Conservation (phyloP, 2,329 filamentous ascomycete genomes). For the Cordyceps javanica region DNA sequence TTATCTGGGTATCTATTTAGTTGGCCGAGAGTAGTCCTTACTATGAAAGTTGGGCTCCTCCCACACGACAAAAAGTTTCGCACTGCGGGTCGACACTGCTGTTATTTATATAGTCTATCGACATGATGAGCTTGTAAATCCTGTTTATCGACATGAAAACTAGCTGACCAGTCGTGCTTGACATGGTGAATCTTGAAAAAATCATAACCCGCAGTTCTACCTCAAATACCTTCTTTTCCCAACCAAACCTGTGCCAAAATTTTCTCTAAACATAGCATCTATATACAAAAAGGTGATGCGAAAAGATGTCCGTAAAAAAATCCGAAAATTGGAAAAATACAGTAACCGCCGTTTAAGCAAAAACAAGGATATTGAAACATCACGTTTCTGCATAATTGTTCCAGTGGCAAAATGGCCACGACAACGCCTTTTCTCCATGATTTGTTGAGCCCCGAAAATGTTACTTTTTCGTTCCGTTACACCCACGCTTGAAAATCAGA, state of each 20-base stretch:
- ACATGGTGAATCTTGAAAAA: not conserved
- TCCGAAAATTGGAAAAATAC: not conserved
- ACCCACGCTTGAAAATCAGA: not conserved
- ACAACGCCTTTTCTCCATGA: slow-evolving; percentile 6
- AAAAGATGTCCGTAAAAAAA: not conserved
- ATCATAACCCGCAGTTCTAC: not conserved
- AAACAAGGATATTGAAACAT: not conserved
- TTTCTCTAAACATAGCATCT: not conserved
- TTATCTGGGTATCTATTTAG: not conserved
- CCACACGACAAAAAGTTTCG: not conserved
- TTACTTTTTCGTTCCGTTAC: slow-evolving; percentile 7
- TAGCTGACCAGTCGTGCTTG: not conserved
- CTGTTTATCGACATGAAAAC: not conserved
- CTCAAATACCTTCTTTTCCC: not conserved
- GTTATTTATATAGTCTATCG: too few relatives aligned
- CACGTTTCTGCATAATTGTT: not conserved
- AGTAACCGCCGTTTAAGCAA: not conserved
- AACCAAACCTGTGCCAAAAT: not conserved
- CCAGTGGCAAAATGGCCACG: not conserved
- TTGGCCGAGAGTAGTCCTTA: not conserved
- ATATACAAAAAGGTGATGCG: not conserved
- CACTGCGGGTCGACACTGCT: not conserved
- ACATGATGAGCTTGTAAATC: not conserved
- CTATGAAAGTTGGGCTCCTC: too few relatives aligned
- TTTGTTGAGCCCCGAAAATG: not conserved